Conservation (phyloP, 2,329 filamentous ascomycete species). For the Trichoderma hamatum region DNA sequence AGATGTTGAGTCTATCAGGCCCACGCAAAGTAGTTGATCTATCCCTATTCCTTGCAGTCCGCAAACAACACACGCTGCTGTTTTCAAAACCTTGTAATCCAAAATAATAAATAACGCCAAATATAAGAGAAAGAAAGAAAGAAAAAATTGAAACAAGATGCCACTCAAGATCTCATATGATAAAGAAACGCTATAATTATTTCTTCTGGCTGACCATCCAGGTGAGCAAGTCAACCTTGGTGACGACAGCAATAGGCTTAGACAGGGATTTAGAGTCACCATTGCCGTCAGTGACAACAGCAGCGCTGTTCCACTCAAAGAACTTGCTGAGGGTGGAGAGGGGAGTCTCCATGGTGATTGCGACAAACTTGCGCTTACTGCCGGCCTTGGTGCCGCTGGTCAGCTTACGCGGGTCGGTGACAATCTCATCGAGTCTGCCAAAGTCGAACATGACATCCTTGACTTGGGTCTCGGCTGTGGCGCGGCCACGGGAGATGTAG, state of each 20-base stretch:
- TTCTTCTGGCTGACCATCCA: constrained; percentile 77
- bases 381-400: constrained; percentile 44
- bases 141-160: background rate
- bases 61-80: constrained; percentile 6
- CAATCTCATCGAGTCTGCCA: constrained; percentile 79
- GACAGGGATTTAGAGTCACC: constrained; percentile 58
- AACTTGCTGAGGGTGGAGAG: constrained; percentile 84
- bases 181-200: constrained; percentile 26
- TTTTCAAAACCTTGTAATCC: constrained; percentile 5
- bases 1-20: constrained; percentile 49
- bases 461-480: constrained; percentile 72
- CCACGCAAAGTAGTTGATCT: constrained; percentile 25
- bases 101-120: constrained; percentile 10
- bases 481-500: constrained; percentile 83
- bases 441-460: constrained; percentile 97
- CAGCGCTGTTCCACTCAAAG: constrained; percentile 97
- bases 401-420: constrained; percentile 80
- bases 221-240: constrained; percentile 92
- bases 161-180: background rate
- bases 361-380: constrained; percentile 75
- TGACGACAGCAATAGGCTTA: constrained; percentile 87
- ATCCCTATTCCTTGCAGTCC: constrained; percentile 9
- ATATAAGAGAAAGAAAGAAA: background rate
- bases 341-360: constrained; percentile 90
- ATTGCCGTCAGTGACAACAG: constrained; percentile 82